Evolutionary conservation across 192 early-diverging fungal species (phyloP), one percentile per base, ranked within the genome.

Genomic region (Lobulomyces angularis): DNA sequence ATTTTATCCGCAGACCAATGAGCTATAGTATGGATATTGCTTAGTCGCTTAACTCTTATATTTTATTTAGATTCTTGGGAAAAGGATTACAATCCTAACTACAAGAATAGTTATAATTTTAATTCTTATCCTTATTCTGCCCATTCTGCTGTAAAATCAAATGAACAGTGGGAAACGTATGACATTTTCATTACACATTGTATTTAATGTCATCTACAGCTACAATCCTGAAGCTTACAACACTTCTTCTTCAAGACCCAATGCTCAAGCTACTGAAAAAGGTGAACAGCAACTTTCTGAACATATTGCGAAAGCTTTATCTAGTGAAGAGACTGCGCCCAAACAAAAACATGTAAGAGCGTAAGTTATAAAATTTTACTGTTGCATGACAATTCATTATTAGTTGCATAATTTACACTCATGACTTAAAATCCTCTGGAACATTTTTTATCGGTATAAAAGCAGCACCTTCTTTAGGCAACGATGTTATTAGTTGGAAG

Each of bases 401-500:
- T 62, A 77, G 81, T 28, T 77, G 77, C 51, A 93, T 95, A 46
- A 65, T 97, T 11, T 97, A 90, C 54, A 95, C 90, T 18, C 87
- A 83, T 81, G 90, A 97, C 55, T 73, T 82, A 56, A 84, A 88
- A 48, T 78, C 83, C 3, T 82, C 84, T 5, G 75, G 76, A 28
- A 75, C 83, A 16, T 72, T 97, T 39, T 95, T 84, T 86, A 67
- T 74, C 42, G 82, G 73, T 18, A 61, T 97, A 34, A 84, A 83
- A 61, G 67, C 79, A n/a, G 81, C 77, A 44, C 94, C 94, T 27
- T 69, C 93, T 41, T 51, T 88, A 32, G 76, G 82, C 12, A 86
- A 93, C 65, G 94, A 97, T 53, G 72, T 97, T n/a, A 80, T 91
- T 53, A 84, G 81, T 35, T 97, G 87, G 69, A 97, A 97, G 66